Evolutionary conservation across 176 grass and related monocot genomes (phyloP), one percentile per base, ranked within the genome.

Genomic region (Dendrocalamus sinicus): DNA sequence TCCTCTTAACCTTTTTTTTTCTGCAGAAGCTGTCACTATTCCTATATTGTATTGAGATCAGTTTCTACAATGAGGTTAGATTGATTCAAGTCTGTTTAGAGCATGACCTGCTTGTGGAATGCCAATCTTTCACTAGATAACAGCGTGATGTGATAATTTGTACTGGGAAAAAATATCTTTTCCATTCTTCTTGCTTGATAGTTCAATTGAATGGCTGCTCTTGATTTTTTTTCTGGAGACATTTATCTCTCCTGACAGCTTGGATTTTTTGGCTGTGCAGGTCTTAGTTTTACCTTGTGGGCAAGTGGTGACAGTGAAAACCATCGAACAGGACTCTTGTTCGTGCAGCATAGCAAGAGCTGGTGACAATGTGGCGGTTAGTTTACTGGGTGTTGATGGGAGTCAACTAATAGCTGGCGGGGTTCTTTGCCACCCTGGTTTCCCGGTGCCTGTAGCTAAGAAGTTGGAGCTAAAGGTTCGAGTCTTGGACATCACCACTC

Each of bases 381-480:
- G 28, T 72, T 77, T 97, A 78, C 92, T 91, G 51, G 91, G 91
- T 52, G 60, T 93, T 67, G 91, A 91, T 76, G 87, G 77, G 40
- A 89, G 57, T 86, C 67, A 89, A 69, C 83, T 94, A 65, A 81
- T 97, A 77, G 75, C 92, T 83, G 91, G 96, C 2, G 93, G 96
- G 46, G 67, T 98, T 86, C 88, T 98, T 77, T 97, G 96, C 70
- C 88, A 95, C 72, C 91, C 91, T 89, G 84, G 86, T 91, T 95
- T 94, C 70, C 85, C 93, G 7, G 88, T 95, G 60, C 81, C 81
- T 64, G 61, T 94, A 19, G 75, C 88, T 28, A 89, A 87, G 51
- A 67, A 37, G 41, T 82, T 98, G 90, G 93, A 98, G 82, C 90
- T 98, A 26, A 94, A 91, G 84, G 77, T 98, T 84, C 70, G 90